A percentile compares a stretch with the other conserved stretches of the same genome.
Conservation (phyloP, 768 basidiomycete genomes). For the Tubosaeta sp. region DNA sequence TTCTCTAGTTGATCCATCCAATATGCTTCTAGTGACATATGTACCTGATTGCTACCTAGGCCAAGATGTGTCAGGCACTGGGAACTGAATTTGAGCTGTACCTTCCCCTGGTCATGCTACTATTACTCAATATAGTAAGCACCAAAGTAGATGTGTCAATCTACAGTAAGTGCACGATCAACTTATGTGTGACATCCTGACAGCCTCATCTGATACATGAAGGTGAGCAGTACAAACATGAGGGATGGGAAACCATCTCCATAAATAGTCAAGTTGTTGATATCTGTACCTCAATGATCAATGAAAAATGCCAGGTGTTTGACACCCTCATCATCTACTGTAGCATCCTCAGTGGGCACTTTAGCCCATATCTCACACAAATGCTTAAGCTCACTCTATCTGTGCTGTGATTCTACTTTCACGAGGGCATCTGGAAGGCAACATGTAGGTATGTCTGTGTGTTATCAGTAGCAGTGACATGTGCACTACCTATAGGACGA, state of each 20-base stretch:
- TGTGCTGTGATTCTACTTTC: constrained; percentile 71
- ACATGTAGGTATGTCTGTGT: constrained; percentile 67
- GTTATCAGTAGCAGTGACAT: too few species aligned
- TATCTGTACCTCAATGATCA: constrained; percentile 74
- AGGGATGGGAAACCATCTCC: constrained; percentile 75
- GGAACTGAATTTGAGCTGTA: constrained; percentile 84
- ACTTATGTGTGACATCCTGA: neutral
- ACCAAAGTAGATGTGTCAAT: constrained; percentile 78
- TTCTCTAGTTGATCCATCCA: constrained; percentile 61
- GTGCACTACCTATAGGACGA: too few species aligned
- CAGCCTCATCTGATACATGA: constrained; percentile 32
- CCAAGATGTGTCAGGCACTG: constrained; percentile 82
- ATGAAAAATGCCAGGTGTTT: constrained; percentile 85
- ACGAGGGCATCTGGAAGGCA: constrained; percentile 80
- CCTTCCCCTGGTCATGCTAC: constrained; percentile 80
- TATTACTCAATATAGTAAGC: constrained; percentile 66
- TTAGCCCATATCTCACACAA: constrained; percentile 73
- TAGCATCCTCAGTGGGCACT: constrained; percentile 59
- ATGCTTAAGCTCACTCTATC: constrained; percentile 69
- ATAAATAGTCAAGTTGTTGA: constrained; percentile 79
- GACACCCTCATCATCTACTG: constrained; percentile 85
- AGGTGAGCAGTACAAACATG: constrained; percentile 51
- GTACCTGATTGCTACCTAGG: constrained; percentile 85
- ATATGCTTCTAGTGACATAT: constrained; percentile 68
- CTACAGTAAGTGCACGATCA: constrained; percentile 43